phyloP scores from a whole-genome alignment of 768 basidiomycete genomes.

The Mycena indigotica region DNA sequence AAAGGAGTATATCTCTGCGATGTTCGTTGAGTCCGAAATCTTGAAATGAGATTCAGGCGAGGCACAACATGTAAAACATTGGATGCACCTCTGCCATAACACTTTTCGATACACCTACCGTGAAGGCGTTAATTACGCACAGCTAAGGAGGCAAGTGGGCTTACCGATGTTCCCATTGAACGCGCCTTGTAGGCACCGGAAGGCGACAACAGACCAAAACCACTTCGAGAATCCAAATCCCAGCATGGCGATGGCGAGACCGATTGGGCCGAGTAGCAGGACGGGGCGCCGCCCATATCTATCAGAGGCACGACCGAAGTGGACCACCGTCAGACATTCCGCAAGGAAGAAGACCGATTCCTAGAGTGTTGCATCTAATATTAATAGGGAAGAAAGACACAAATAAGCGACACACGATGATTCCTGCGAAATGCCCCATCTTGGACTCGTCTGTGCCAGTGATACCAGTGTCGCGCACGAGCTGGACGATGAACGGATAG shows the following conservation, averaged over 20 bases:
- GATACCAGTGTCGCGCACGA: slow-evolving; percentile 26
- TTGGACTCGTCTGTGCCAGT: slow-evolving; percentile 24
- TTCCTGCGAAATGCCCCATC: slow-evolving; percentile 28
- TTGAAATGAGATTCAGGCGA: slow-evolving; percentile 10
- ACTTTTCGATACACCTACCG: slow-evolving; percentile 46
- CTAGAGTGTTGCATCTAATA: no score
- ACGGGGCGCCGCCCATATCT: slow-evolving; percentile 29
- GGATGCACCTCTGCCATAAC: slow-evolving; percentile 52
- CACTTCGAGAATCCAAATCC: slow-evolving; percentile 28
- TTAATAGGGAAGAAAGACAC: no score
- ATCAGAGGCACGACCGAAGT: slow-evolving; percentile 30
- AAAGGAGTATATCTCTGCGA: slow-evolving; percentile 34
- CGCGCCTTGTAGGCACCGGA: slow-evolving; percentile 14
- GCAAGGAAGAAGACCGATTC: slow-evolving; percentile 30
- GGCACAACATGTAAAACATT: no score
- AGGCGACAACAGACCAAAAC: slow-evolving; percentile 20
- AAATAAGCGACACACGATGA: slow-evolving; percentile 20
- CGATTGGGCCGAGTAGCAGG: slow-evolving; percentile 25
- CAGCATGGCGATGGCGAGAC: slow-evolving; percentile 23
- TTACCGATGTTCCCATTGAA: slow-evolving; percentile 20
- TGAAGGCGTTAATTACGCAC: no score
- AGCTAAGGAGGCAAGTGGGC: neutral
- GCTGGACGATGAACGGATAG: slow-evolving; percentile 28
- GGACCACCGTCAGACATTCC: slow-evolving; percentile 24
- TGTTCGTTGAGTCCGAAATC: slow-evolving; percentile 37